Conservation (phyloP, 495 filamentous ascomycete species). For the Chaetomium fimeti region DNA sequence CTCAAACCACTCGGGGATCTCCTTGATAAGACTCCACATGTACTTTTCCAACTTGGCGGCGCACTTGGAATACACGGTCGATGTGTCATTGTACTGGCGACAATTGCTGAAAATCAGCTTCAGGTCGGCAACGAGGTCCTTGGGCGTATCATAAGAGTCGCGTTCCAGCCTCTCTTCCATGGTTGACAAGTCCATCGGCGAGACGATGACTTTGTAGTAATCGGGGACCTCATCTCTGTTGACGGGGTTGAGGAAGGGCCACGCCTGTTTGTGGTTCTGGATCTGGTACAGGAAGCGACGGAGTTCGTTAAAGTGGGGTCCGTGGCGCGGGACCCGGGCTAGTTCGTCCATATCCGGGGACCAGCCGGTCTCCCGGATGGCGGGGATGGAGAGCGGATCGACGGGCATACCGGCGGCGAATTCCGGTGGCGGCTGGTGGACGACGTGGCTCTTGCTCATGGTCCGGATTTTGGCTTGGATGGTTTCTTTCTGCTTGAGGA, state of each 20-base stretch:
- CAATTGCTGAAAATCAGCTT: constrained; percentile 91
- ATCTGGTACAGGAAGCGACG: constrained; percentile 87
- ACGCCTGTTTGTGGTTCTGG: constrained; percentile 85
- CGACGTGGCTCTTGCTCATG: constrained; percentile 77
- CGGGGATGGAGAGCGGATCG: constrained; percentile 72
- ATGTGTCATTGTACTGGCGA: constrained; percentile 88
- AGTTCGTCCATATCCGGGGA: constrained; percentile 93
- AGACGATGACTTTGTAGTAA: constrained; percentile 92
- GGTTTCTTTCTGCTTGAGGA: constrained; percentile 91
- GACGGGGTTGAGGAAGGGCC: constrained; percentile 90
- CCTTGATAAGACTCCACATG: constrained; percentile 87
- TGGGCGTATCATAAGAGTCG: constrained; percentile 78
- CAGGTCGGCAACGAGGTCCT: constrained; percentile 85
- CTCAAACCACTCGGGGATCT: constrained; percentile 83
- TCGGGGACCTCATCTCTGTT: constrained; percentile 91
- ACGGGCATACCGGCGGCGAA: constrained; percentile 65
- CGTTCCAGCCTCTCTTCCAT: constrained; percentile 91
- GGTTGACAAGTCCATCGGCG: constrained; percentile 90
- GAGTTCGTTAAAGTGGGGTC: constrained; percentile 87
- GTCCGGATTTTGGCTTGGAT: constrained; percentile 90
- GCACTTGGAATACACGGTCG: constrained; percentile 86
- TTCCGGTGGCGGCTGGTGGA: constrained; percentile 77
- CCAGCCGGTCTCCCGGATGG: constrained; percentile 86
- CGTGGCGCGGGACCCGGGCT: constrained; percentile 85
- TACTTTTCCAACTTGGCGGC: constrained; percentile 92